Evolutionary conservation across 108 stramenopile genomes (phyloP).

Genomic region (Discostella stelligeroides): DNA sequence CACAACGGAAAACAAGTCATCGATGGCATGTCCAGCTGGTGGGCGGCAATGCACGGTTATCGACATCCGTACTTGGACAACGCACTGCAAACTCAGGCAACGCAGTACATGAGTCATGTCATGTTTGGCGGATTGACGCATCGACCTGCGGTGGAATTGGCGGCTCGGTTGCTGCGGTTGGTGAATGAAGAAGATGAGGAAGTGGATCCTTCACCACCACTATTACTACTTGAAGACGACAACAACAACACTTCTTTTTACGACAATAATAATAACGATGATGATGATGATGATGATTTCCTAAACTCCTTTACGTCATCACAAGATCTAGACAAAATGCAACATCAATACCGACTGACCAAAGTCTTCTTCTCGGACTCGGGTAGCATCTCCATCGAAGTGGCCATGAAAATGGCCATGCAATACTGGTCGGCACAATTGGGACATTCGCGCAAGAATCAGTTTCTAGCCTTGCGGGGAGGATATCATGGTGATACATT

Average conservation of each 20-base stretch:
- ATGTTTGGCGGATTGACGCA: constrained; percentile 94
- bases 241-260: not conserved
- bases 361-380: constrained; percentile 84
- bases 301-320: not conserved
- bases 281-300: constrained; percentile 1
- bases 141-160: constrained; percentile 68
- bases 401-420: constrained; percentile 92
- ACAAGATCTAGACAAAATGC: constrained; percentile 6
- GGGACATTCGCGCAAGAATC: constrained; percentile 38
- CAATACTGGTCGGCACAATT: constrained; percentile 70
- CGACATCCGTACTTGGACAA: constrained; percentile 66
- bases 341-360: constrained; percentile 42
- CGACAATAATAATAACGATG: not conserved
- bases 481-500: constrained; percentile 93
- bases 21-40: constrained; percentile 92
- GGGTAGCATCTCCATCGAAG: constrained; percentile 81
- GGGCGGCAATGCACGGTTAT: constrained; percentile 88
- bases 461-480: constrained; percentile 72
- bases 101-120: constrained; percentile 73
- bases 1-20: constrained; percentile 63
- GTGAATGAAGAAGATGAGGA: constrained; percentile 33
- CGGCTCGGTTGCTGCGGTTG: constrained; percentile 49
- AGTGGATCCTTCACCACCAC: not conserved
- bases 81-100: constrained; percentile 67
- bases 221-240: not conserved